Conservation (phyloP, 495 filamentous ascomycete species). For the Endocarpon pusillum region DNA sequence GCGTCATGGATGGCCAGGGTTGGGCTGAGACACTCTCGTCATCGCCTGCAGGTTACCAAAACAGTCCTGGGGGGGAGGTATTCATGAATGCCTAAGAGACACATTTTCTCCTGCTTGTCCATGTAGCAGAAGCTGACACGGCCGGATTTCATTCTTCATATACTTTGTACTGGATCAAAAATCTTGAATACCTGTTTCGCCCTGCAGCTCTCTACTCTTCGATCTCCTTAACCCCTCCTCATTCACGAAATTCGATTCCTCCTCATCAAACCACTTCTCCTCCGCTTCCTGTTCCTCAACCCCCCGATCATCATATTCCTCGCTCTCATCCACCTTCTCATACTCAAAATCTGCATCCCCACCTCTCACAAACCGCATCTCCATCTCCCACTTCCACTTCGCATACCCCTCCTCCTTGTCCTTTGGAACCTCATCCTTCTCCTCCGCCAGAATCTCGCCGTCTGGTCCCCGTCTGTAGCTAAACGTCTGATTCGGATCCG, state of each 20-base stretch:
- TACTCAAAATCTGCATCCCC: conserved; percentile 68
- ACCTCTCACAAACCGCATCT: conserved; percentile 50
- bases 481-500: conserved; percentile 32
- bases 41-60: no score
- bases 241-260: conserved; percentile 46
- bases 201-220: conserved; percentile 31
- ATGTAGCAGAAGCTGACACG: no score
- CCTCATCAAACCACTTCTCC: conserved; percentile 63
- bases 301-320: conserved; percentile 46
- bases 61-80: no score
- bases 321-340: conserved; percentile 44
- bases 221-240: conserved; percentile 22
- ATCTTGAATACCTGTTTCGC: conserved; percentile 71
- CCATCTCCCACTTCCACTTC: conserved; percentile 52
- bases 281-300: conserved; percentile 38
- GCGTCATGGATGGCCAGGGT: no score
- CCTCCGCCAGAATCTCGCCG: conserved; percentile 39
- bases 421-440: conserved; percentile 37
- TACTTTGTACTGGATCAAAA: no score
- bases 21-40: no score
- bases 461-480: conserved; percentile 28
- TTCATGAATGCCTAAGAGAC: no score
- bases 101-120: no score
- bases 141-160: no score
- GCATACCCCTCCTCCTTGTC: conserved; percentile 46